Percentiles rank a stretch among this genome's conserved stretches.
phyloP scores from a whole-genome alignment of 345 rosid species.

The Hypericum androsaemum region DNA sequence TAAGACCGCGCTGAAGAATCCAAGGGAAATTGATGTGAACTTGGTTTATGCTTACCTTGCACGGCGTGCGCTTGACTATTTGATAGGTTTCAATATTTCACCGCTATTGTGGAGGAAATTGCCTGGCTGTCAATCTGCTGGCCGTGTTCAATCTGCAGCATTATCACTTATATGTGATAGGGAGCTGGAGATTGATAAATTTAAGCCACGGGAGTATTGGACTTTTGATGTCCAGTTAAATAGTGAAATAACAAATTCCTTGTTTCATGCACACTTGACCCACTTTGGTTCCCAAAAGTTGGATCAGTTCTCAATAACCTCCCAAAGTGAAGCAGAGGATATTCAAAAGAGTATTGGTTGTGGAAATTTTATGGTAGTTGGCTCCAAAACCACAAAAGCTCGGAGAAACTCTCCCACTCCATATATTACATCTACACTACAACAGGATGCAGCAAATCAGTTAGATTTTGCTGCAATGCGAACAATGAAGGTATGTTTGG shows the following conservation, averaged over 20 bases:
- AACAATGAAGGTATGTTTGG: slow-evolving; percentile 77
- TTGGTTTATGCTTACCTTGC: slow-evolving; percentile 95
- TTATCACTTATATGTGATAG: slow-evolving; percentile 82
- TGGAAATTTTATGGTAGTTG: slow-evolving; percentile 44
- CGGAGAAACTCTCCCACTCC: slow-evolving; percentile 86
- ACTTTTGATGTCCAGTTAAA: slow-evolving; percentile 46
- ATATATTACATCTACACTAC: slow-evolving; percentile 93
- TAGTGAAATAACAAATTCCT: slow-evolving; percentile 22
- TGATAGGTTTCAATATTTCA: slow-evolving; percentile 89
- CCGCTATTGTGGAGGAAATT: slow-evolving; percentile 93
- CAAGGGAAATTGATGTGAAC: slow-evolving; percentile 75
- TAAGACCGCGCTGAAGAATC: slow-evolving; percentile 62
- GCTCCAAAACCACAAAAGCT: slow-evolving; percentile 39
- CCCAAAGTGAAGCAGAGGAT: slow-evolving; percentile 41
- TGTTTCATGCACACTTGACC: slow-evolving; percentile 42
- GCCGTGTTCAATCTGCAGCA: slow-evolving; percentile 98
- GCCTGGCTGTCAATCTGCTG: slow-evolving; percentile 97
- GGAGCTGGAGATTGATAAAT: slow-evolving; percentile 85
- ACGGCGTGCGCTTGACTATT: slow-evolving; percentile 92
- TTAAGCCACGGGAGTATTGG: slow-evolving; percentile 84
- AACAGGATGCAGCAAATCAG: slow-evolving; percentile 97
- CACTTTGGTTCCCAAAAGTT: slow-evolving; percentile 56
- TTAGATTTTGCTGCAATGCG: slow-evolving; percentile 57
- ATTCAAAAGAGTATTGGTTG: slow-evolving; percentile 47
- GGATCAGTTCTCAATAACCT: slow-evolving; percentile 64